Base-by-base conservation (phyloP, 139 green algal genomes). In the Closterium sp. region DNA sequence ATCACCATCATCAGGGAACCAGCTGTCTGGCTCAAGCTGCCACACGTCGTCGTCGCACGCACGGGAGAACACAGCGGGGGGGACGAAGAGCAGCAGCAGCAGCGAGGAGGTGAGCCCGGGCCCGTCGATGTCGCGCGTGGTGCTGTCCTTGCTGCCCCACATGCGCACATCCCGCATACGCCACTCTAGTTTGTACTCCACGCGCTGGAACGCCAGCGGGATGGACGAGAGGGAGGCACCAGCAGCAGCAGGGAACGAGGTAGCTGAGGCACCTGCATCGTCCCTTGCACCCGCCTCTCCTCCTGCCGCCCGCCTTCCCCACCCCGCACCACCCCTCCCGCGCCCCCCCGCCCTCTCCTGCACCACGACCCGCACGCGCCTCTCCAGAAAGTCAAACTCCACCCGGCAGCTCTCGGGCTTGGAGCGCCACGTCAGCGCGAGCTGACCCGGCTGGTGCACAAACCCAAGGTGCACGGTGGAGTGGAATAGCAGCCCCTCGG, bases 41-140 rank as follows among this genome's bases (percentile, higher is more conserved):
- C 85, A 87, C 85, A 87, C 85, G 85, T 87, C 85, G 85, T 87
- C 85, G 85, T 31, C 85, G 19, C 85, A 34, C 85, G 85, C n/a
- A 9, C n/a, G 85, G 2, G 28, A 31, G 85, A 30, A 87, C 28
- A 87, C 85, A 2, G 28, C 28, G 85, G 85, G 85, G 27, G 85
- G 85, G 27, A 87, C 85, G n/a, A 32, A 87, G 28, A 87, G 28
- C 21, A 30, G 28, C 1, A 87, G 28, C 28, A 87, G 28, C 19
- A 87, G 85, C 21, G 85, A 87, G 19, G 28, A 30, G 85, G 28
- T 30, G 28, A 87, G 85, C 27, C 85, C 85, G 85, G n/a, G 28
- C 21, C n/a, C 85, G 9, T 31, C 28, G 27, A 0, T 21, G 28
- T 27, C 62, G 1, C 62, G 62, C 1, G 62, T 79, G 17, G 17